A percentile compares a stretch with the other conserved stretches of the same genome.
These are phyloP conservation scores for Termitomyces sp. DNA, from an alignment of 768 basidiomycete species.

Conservation along the genomic window DNA sequence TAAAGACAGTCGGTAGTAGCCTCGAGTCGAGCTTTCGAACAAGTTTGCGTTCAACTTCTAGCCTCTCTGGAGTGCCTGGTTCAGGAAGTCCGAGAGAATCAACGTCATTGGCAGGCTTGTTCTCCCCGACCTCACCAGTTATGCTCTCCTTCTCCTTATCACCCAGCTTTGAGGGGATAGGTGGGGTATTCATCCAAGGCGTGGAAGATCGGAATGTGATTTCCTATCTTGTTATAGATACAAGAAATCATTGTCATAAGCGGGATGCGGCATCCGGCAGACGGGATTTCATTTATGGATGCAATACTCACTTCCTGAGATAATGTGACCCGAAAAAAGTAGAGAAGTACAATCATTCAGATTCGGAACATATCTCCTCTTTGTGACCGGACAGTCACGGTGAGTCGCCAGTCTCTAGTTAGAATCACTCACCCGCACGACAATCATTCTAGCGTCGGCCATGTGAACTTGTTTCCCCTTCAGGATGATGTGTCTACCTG, in stretches of 20 bases:
- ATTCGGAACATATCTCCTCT: not conserved
- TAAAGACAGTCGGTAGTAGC: constrained; percentile 51
- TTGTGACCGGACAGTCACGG: not conserved
- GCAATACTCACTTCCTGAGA: not conserved
- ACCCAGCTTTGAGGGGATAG: too few species aligned
- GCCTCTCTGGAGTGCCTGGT: constrained; percentile 25
- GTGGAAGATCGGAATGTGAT: not conserved
- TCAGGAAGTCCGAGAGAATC: not conserved
- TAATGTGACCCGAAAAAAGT: not conserved
- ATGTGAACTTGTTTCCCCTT: not conserved
- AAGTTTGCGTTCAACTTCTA: constrained; percentile 37
- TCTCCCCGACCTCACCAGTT: too few species aligned
- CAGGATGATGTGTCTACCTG: not conserved
- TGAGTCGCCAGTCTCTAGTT: not conserved
- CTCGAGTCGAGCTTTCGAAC: constrained; percentile 54
- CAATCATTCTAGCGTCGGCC: not conserved
- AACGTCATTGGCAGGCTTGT: too few species aligned
- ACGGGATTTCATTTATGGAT: not conserved
- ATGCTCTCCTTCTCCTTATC: too few species aligned
- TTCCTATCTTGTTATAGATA: not conserved
- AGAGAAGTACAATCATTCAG: not conserved
- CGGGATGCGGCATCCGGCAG: not conserved
- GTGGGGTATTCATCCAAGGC: too few species aligned
- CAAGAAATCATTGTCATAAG: not conserved
- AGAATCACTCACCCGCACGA: not conserved